Conservation (phyloP, 345 rosid species). For the Barbarea vulgaris region DNA sequence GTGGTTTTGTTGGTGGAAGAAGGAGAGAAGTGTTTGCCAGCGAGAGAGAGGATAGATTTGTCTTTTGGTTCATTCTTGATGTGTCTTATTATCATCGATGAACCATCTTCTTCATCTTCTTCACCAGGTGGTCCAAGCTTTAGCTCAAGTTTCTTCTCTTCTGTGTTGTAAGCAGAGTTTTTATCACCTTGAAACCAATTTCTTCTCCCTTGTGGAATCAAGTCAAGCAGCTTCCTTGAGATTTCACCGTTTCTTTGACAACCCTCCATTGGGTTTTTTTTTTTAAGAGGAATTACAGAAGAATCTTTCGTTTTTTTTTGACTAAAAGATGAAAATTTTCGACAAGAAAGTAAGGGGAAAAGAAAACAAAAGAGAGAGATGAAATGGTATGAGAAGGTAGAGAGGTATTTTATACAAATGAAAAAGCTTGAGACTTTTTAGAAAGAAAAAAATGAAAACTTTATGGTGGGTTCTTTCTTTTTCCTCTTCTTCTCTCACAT, state of each 20-base stretch:
- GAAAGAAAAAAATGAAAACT: conserved; percentile 35
- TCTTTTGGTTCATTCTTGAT: conserved; percentile 44
- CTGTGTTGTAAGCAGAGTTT: conserved; percentile 44
- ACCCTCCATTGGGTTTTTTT: conserved; percentile 49
- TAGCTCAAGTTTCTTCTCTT: conserved; percentile 86
- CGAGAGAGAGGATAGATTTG: conserved; percentile 49
- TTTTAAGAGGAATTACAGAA: not conserved
- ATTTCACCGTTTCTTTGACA: conserved; percentile 50
- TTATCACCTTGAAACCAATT: conserved; percentile 48
- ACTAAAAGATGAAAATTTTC: not conserved
- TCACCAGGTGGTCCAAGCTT: conserved; percentile 93
- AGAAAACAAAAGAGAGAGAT: not conserved
- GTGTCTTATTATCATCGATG: conserved; percentile 1
- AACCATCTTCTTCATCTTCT: conserved; percentile 45
- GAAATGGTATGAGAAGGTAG: conserved; percentile 31
- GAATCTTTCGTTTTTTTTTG: conserved; percentile 11
- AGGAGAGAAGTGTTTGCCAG: conserved; percentile 45
- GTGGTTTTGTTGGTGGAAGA: conserved; percentile 41
- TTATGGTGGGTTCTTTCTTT: conserved; percentile 32
- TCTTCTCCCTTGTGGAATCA: conserved; percentile 62
- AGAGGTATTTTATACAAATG: conserved; percentile 36
- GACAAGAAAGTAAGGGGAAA: not conserved
- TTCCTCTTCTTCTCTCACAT: conserved; percentile 20
- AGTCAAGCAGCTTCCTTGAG: conserved; percentile 59
- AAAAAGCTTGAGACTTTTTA: conserved; percentile 32